Evolutionary conservation across 176 grass and related monocot genomes (phyloP), one percentile per base, ranked within the genome.

Genomic region (Oryza longistaminata): DNA sequence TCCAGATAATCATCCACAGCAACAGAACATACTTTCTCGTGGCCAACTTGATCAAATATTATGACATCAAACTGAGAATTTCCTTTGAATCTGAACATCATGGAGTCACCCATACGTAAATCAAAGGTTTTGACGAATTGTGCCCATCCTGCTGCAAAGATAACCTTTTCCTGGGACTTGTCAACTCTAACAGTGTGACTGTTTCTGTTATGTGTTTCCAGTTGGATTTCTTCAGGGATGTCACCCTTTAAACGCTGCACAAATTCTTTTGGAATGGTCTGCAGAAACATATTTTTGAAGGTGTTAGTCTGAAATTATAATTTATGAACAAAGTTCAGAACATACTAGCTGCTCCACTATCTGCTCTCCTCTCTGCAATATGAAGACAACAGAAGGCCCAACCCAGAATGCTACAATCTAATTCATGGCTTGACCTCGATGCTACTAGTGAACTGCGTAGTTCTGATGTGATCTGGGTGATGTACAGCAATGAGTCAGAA

Each of bases 241-340:
- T 55, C 27, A 10, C 48, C 73, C 73, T 75, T 75, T 13, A 75
- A 75, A 58, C 73, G 48, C 48, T 55, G n/a, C 27, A 75, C 49
- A 58, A 58, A 75, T 58, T 35, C 49, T 55, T 75, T 29, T 7
- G 73, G 49, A 29, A 75, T 34, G 73, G 53, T 34, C 73, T 75
- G 73, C 25, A 75, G 48, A 52, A 75, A 50, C 15, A 75, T 34
- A 9, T 34, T 2, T 53, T 5, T 13, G 11, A 74, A 75, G 0
- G 26, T 33, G 33, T 34, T 34, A 34, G 33, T 34, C 33, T 34
- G 33, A 34, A 34, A 34, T 34, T 34, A 34, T 34, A 34, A 4
- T 34, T 34, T 34, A 34, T 34, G 33, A 34, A 34, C 33, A 34
- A 34, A 3, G 33, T 34, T 3, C 33, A 34, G 3, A 34, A 34